These are phyloP conservation scores for Phytophthora melonis DNA, from an alignment of 352 stramenopile genomes.

Conservation along the genomic window DNA sequence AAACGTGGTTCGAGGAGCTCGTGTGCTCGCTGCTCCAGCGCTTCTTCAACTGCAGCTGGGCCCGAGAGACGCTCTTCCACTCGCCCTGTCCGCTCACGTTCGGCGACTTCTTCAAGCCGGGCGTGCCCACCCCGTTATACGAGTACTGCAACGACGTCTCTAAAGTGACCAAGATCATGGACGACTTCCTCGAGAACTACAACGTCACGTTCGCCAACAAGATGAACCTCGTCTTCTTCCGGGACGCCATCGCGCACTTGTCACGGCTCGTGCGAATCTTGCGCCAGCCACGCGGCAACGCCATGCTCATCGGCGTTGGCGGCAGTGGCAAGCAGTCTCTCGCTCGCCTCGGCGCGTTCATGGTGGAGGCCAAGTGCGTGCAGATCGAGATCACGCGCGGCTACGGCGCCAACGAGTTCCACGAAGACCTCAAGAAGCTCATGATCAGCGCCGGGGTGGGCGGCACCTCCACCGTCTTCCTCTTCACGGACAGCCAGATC, in stretches of 20 bases:
- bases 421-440: constrained; percentile 94
- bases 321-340: constrained; percentile 95
- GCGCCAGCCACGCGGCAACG: constrained; percentile 93
- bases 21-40: constrained; percentile 82
- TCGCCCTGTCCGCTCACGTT: constrained; percentile 90
- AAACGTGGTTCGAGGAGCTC: constrained; percentile 93
- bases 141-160: constrained; percentile 85
- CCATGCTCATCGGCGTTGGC: constrained; percentile 96
- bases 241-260: constrained; percentile 93
- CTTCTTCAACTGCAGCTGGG: constrained; percentile 85
- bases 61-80: constrained; percentile 89
- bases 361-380: constrained; percentile 92
- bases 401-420: constrained; percentile 92
- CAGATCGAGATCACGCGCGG: constrained; percentile 94
- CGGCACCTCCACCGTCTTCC: constrained; percentile 82
- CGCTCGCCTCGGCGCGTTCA: constrained; percentile 91
- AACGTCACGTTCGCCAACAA: constrained; percentile 94
- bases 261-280: constrained; percentile 91
- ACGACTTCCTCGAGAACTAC: constrained; percentile 95
- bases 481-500: constrained; percentile 97
- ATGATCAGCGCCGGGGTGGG: constrained; percentile 94
- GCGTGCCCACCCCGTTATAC: constrained; percentile 79
- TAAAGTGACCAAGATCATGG: constrained; percentile 89
- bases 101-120: constrained; percentile 93
- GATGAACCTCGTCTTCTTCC: constrained; percentile 98